Evolutionary conservation across 2,329 filamentous ascomycete species (phyloP).

Genomic region (Thelonectria blattea): DNA sequence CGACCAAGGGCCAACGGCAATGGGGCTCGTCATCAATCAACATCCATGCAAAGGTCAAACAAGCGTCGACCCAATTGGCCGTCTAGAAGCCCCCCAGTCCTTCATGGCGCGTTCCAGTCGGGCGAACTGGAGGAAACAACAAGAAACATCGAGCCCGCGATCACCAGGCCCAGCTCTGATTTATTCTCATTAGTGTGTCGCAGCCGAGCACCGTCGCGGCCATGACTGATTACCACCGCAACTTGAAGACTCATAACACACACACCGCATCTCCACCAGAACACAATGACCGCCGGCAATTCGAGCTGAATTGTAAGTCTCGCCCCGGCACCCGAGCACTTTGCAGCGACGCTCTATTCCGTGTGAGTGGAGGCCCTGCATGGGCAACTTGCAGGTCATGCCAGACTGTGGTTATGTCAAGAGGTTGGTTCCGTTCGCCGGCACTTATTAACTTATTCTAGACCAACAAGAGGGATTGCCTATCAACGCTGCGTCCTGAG

Average conservation of each 20-base stretch:
- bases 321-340: background rate
- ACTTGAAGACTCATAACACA: background rate
- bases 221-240: background rate
- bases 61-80: background rate
- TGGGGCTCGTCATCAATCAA: background rate
- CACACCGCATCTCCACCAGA: background rate
- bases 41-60: background rate
- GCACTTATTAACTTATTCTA: background rate
- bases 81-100: background rate
- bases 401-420: background rate
- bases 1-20: background rate
- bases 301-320: background rate
- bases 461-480: too few species aligned
- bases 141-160: background rate
- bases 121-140: background rate
- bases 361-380: background rate
- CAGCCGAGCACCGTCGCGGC: slow-evolving; percentile 1
- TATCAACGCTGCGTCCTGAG: too few species aligned
- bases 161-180: background rate
- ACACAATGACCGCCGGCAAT: background rate
- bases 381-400: slow-evolving; percentile 1
- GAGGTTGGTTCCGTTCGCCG: background rate
- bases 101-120: slow-evolving; percentile 1
- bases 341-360: background rate
- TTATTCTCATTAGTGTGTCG: background rate